Base-by-base conservation (phyloP, 2,329 filamentous ascomycete genomes). In the Aquanectria penicillioides region DNA sequence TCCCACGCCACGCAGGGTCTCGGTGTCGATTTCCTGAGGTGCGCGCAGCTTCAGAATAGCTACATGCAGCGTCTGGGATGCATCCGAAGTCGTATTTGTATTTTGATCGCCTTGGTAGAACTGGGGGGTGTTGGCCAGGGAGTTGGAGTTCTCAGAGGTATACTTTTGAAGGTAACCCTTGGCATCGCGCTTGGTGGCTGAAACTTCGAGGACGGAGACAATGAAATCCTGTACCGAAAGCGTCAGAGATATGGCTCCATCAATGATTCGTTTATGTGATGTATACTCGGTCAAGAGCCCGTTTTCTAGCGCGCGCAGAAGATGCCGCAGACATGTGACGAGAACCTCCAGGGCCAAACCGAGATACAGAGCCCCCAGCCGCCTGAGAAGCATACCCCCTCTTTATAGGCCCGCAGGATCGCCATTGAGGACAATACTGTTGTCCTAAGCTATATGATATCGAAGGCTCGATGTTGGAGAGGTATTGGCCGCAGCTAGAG, bases 91-190 rank as follows among this genome's bases (percentile, higher is more conserved):
- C 11, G 51, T 11, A 13, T 65, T 53, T 28, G 64, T 52, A 9
- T 61, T 50, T 31, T 55, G 57, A 11, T 59, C 54, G n/a, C 76
- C 72, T 59, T 80, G 73, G 38, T 77, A 69, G 50, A 78, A 77
- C 49, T 78, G 73, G 54, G 65, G 69, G 58, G 53, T 51, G 52
- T 62, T 63, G 68, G 54, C 43, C 36, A 65, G 25, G 12, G 70
- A 63, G 58, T 71, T 66, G 37, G 64, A 60, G 6, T 69, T 66
- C 44, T n/a, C n/a, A n/a, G 74, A 73, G 68, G 67, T 89, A 74
- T 97, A 97, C 61, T 93, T 94, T 67, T 95, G 90, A 13, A 99
- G 83, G 72, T 97, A 99, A 31, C 92, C 89, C 75, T 91, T 94
- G 43, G 94, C 93, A 78, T 99, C 95, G 69, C 95, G 88, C 76